Evolutionary conservation across 2,329 filamentous ascomycete genomes (phyloP), one percentile per base, ranked within the genome.

Genomic region (Xylaria polymorpha): DNA sequence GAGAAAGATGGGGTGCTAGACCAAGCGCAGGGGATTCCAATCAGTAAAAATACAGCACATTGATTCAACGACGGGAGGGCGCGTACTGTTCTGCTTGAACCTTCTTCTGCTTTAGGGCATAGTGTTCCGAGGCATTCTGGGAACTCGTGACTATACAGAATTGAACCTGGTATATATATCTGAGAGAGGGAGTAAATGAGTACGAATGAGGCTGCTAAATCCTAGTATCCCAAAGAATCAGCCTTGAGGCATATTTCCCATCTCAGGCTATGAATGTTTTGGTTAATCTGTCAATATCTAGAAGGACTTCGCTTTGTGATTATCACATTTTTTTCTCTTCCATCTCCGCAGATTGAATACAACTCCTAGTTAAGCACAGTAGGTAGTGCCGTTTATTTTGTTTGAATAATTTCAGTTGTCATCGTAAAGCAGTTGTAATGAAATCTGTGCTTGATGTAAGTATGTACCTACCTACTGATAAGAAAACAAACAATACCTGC

Each of bases 1-100:
- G 35, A 44, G 55, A 59, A 44, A 60, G 35, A 32, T 37, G 44
- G 35, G 55, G 37, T 43, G 10, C 25, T 29, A 35, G 37, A 22
- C 4, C 41, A 50, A 51, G 41, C 4, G n/a, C 29, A 15, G 51
- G 32, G 10, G 46, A 25, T 2, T 20, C 8, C 20, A n/a, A 6
- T 55, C 46, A 44, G 37, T 55, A 48, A 48, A 58, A 10, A 32
- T 14, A 57, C 20, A 39, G 12, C 20, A 12, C 12, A 8, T 18
- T 57, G 6, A 20, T 22, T 57, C 20, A 25, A 18, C n/a, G n/a
- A 41, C 25, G 10, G 4, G n/a, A n/a, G 35, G 18, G 2, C 39
- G 4, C 14, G 14, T 41, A 15, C 14, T 14, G 39, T 41, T 41
- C 39, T 41, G 14, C 1, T 15, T 41, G 4, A 41, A 44, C 25